Evolutionary conservation across 108 stramenopile genomes (phyloP).

Genomic region (Nannochloropsis granulata): DNA sequence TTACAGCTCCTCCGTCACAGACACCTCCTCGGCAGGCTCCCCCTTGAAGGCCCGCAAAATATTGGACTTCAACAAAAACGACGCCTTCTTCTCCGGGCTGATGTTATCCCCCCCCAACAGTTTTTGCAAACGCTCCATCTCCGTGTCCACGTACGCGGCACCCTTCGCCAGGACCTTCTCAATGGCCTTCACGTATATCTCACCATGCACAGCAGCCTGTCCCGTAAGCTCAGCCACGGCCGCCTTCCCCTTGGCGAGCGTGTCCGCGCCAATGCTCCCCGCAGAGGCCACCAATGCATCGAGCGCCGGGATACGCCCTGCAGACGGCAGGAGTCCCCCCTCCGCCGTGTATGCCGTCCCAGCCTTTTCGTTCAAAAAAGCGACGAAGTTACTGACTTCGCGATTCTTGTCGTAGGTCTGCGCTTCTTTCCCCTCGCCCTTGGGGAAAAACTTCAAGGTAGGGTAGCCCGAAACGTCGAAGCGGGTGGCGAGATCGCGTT

Average conservation of each 20-base stretch:
- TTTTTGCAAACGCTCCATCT: neutral
- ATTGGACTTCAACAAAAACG: neutral
- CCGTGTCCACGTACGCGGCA: slow-evolving; percentile 12
- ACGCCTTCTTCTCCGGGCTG: neutral
- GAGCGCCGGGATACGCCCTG: neutral
- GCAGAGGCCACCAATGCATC: neutral
- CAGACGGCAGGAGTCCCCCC: slow-evolving; percentile 2
- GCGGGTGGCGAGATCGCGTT: slow-evolving; percentile 10
- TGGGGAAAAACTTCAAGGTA: slow-evolving; percentile 36
- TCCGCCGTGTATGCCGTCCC: neutral
- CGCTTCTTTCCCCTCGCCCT: slow-evolving; percentile 6
- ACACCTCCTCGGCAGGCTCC: neutral
- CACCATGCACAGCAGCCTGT: neutral
- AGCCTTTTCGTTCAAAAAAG: slow-evolving; percentile 18
- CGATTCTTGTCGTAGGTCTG: slow-evolving; percentile 12
- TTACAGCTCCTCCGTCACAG: neutral
- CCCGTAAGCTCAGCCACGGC: neutral
- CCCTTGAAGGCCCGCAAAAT: neutral
- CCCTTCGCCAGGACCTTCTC: slow-evolving; percentile 18
- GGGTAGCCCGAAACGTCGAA: slow-evolving; percentile 37
- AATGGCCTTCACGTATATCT: neutral
- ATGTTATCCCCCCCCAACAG: neutral
- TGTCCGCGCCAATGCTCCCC: neutral
- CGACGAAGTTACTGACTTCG: slow-evolving; percentile 1
- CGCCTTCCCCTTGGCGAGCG: neutral